Percentiles rank a stretch among this genome's conserved stretches.
Evolutionary conservation across 108 stramenopile species (phyloP).

Genomic region (Aurantiochytrium sp.): DNA sequence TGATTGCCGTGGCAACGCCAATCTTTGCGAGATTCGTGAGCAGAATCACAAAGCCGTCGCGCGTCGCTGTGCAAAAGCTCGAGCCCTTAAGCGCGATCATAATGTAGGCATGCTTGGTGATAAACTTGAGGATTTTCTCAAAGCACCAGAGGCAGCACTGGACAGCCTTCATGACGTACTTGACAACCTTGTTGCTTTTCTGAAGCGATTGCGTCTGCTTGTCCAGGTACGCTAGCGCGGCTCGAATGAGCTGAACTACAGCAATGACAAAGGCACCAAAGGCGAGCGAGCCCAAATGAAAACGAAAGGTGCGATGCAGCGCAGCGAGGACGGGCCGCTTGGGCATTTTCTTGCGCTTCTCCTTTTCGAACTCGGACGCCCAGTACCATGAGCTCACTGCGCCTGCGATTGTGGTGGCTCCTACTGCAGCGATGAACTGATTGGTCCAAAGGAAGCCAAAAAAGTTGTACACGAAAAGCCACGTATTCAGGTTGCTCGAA

Average conservation of each 20-base stretch:
- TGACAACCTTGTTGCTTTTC: slow-evolving; percentile 21
- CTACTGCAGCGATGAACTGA: not conserved
- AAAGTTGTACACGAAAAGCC: slow-evolving; percentile 16
- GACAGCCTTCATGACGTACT: slow-evolving; percentile 24
- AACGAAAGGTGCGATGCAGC: not conserved
- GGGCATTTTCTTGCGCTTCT: not conserved
- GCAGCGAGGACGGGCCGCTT: not conserved
- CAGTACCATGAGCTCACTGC: not conserved
- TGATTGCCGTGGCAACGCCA: slow-evolving; percentile 15
- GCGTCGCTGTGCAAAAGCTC: slow-evolving; percentile 65
- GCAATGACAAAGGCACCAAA: slow-evolving; percentile 42
- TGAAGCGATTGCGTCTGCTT: not conserved
- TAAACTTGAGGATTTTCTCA: slow-evolving; percentile 64
- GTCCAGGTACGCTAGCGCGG: slow-evolving; percentile 29
- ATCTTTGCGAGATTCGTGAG: slow-evolving; percentile 34
- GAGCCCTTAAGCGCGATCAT: slow-evolving; percentile 80
- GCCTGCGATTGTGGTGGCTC: not conserved
- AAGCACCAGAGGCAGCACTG: slow-evolving; percentile 43
- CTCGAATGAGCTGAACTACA: slow-evolving; percentile 34
- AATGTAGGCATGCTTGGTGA: slow-evolving; percentile 85
- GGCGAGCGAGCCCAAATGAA: slow-evolving; percentile 39
- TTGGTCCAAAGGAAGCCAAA: slow-evolving; percentile 24
- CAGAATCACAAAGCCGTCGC: slow-evolving; percentile 70
- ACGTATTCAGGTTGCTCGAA: not conserved
- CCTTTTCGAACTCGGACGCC: not conserved